Conservation (phyloP, 331 rosid genomes). For the Pyrus hybrid region DNA sequence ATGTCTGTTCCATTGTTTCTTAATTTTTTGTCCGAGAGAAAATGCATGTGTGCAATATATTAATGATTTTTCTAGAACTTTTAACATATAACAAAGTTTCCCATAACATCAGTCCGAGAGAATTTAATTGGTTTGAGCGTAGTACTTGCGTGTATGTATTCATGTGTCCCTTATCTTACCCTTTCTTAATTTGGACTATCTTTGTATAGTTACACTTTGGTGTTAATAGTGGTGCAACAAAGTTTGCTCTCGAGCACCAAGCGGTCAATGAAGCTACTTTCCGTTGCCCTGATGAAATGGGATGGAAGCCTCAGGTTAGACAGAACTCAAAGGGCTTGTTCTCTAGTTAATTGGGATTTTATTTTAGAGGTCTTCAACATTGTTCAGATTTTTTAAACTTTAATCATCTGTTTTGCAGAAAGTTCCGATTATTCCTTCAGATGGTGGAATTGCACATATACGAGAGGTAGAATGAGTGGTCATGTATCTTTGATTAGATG, state of each 20-base stretch:
- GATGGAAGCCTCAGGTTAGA: slow-evolving; percentile 94
- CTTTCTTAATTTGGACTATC: background rate
- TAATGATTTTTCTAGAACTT: background rate
- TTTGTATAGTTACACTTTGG: slow-evolving; percentile 77
- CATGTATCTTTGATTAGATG: background rate
- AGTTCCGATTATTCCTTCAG: slow-evolving; percentile 69
- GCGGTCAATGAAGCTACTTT: slow-evolving; percentile 93
- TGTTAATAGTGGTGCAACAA: slow-evolving; percentile 90
- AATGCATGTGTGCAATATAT: background rate
- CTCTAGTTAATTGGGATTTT: background rate
- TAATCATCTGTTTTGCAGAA: slow-evolving; percentile 46
- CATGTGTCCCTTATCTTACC: background rate
- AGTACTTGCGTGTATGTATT: background rate
- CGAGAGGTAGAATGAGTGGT: slow-evolving; percentile 46
- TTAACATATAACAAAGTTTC: background rate
- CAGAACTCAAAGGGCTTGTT: background rate
- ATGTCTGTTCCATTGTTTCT: background rate
- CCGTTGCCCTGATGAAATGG: slow-evolving; percentile 94
- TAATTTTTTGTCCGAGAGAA: background rate
- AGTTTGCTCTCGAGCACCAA: slow-evolving; percentile 84
- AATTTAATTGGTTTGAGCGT: background rate
- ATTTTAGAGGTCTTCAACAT: slow-evolving; percentile 4
- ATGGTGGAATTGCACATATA: slow-evolving; percentile 46
- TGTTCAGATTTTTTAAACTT: slow-evolving; percentile 13
- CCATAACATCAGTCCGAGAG: background rate